A percentile compares a stretch with the other conserved stretches of the same genome.
Evolutionary conservation across 257 asterid species (phyloP).

Genomic region (Orobanche coerulescens): DNA sequence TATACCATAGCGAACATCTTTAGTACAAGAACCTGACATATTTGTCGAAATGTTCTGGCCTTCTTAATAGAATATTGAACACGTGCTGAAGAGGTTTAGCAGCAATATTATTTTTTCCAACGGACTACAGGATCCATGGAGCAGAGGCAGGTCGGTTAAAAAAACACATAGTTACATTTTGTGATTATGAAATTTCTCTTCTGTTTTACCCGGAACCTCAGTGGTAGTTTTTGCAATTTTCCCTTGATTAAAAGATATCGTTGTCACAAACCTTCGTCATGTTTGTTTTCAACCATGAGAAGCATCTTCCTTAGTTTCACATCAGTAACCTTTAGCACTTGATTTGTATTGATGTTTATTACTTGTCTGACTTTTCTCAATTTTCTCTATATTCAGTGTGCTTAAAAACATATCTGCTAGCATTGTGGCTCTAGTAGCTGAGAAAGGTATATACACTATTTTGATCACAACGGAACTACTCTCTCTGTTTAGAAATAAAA

Average conservation of each 20-base stretch:
- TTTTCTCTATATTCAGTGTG: conserved; percentile 30
- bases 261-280: too few species aligned
- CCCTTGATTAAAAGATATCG: too few species aligned
- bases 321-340: not conserved
- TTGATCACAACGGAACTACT: not conserved
- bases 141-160: conserved; percentile 64
- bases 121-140: conserved; percentile 83
- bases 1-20: too few species aligned
- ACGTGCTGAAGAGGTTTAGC: conserved; percentile 54
- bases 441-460: conserved; percentile 44
- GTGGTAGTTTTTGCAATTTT: not conserved
- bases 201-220: not conserved
- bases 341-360: not conserved
- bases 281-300: not conserved
- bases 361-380: not conserved
- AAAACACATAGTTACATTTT: not conserved
- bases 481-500: too few species aligned
- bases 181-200: not conserved
- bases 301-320: not conserved
- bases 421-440: conserved; percentile 60
- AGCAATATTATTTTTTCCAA: conserved; percentile 72
- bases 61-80: conserved; percentile 41
- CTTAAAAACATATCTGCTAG: conserved; percentile 55
- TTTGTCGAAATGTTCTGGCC: not conserved
- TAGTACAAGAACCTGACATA: not conserved